Evolutionary conservation across 257 asterid genomes (phyloP).

Genomic region (Jaltomata sinuosa): DNA sequence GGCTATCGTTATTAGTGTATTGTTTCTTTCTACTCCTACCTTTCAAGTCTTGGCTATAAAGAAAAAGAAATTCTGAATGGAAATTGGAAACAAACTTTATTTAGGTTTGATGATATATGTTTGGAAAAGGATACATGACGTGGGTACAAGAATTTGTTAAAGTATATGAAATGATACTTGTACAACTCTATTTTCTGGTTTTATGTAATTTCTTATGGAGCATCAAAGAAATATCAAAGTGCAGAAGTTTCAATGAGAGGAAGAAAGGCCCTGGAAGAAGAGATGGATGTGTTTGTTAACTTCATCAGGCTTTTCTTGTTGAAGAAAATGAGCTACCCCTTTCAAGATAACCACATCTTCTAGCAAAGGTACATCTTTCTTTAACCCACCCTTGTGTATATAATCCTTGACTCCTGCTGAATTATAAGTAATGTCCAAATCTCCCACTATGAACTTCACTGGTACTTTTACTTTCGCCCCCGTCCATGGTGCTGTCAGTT

Average conservation of each 20-base stretch:
- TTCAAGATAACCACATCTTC: slow-evolving; percentile 6
- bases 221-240: background rate
- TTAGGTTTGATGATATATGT: background rate
- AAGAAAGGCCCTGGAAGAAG: background rate
- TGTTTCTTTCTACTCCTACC: background rate
- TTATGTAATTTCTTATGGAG: background rate
- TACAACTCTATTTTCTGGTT: background rate
- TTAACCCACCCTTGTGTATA: slow-evolving; percentile 11
- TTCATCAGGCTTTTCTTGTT: slow-evolving; percentile 8
- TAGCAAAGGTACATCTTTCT: slow-evolving; percentile 13
- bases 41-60: background rate
- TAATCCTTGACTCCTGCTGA: background rate
- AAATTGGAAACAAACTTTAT: background rate
- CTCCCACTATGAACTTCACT: slow-evolving; percentile 14
- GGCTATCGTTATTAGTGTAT: too few species aligned
- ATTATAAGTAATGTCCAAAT: slow-evolving; percentile 11
- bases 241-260: background rate
- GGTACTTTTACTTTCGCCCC: slow-evolving; percentile 15
- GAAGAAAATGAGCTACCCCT: slow-evolving; percentile 13
- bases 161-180: background rate
- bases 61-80: background rate
- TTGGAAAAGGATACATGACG: background rate
- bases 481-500: slow-evolving; percentile 15
- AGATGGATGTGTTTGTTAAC: slow-evolving; percentile 2
- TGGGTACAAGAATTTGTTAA: background rate